phyloP scores from a whole-genome alignment of 176 grass and related monocot genomes.

The Juncus inflexus region DNA sequence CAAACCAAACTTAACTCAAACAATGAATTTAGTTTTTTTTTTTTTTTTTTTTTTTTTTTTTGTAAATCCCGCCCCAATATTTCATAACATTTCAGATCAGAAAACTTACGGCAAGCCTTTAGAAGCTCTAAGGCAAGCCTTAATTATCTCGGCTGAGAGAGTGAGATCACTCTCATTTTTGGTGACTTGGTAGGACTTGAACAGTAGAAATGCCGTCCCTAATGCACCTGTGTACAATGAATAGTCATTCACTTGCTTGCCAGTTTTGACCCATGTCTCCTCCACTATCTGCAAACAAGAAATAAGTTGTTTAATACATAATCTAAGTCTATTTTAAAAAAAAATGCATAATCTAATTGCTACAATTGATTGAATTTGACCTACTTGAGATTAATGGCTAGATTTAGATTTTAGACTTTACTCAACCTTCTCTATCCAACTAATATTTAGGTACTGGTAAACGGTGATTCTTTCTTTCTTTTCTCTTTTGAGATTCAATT shows the following conservation, averaged over 20 bases:
- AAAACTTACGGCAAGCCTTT: conserved; percentile 55
- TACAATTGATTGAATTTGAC: no score
- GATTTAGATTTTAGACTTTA: no score
- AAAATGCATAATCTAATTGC: no score
- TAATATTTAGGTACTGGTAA: no score
- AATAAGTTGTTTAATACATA: no score
- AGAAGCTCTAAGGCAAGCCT: conserved; percentile 48
- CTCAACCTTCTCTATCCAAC: no score
- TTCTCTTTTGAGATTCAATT: no score
- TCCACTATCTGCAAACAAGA: conserved; percentile 53
- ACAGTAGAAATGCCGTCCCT: conserved; percentile 77
- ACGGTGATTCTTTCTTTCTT: no score
- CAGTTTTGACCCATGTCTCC: conserved; percentile 55
- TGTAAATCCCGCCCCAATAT: not conserved
- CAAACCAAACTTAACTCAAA: not conserved
- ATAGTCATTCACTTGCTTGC: conserved; percentile 49
- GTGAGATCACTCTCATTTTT: conserved; percentile 41
- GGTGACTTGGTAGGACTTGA: conserved; percentile 78
- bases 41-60: not conserved
- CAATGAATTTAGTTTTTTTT: not conserved
- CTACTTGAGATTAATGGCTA: no score
- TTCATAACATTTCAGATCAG: not conserved
- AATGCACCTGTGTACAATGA: conserved; percentile 78
- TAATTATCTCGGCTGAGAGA: conserved; percentile 47
- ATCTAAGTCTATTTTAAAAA: no score